Percentiles rank a stretch among this genome's conserved stretches.
These are phyloP conservation scores for Plantago elongata DNA, from an alignment of 257 asterid genomes.

Conservation along the genomic window DNA sequence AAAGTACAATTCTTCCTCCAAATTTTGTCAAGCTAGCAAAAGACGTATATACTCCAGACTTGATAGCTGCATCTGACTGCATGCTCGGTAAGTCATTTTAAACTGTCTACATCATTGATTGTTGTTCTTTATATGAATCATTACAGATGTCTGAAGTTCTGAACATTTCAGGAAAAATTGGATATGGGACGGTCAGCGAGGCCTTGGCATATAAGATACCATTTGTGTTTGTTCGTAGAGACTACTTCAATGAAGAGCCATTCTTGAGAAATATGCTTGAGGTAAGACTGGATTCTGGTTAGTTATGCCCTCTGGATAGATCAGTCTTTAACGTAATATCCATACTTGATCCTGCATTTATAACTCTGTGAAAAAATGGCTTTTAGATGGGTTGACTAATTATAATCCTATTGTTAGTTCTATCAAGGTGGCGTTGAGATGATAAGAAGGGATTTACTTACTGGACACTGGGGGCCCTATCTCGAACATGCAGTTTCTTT, in stretches of 20 bases:
- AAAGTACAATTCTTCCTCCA: conserved; percentile 71
- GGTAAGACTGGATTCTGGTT: conserved; percentile 35
- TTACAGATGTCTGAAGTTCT: not conserved
- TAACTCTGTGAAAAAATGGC: not conserved
- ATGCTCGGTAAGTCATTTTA: conserved; percentile 75
- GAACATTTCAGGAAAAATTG: conserved; percentile 79
- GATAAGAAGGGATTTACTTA: conserved; percentile 95
- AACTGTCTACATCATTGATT: not conserved
- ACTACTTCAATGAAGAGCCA: conserved; percentile 97
- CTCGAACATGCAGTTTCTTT: conserved; percentile 84
- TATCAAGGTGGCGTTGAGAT: conserved; percentile 97
- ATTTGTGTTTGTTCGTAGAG: conserved; percentile 96
- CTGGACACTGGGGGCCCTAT: conserved; percentile 96
- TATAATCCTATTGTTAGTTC: conserved; percentile 34
- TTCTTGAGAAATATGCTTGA: conserved; percentile 98
- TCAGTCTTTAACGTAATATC: not conserved
- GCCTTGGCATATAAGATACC: conserved; percentile 94
- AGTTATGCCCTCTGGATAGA: too few species aligned
- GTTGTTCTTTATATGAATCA: conserved; percentile 13
- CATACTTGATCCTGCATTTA: not conserved
- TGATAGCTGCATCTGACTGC: conserved; percentile 97
- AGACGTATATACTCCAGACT: conserved; percentile 91
- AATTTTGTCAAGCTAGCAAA: conserved; percentile 84
- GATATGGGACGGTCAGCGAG: conserved; percentile 97
- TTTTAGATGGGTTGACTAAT: conserved; percentile 16